phyloP scores from a whole-genome alignment of 768 basidiomycete species.

The Tephrocybe sp. region DNA sequence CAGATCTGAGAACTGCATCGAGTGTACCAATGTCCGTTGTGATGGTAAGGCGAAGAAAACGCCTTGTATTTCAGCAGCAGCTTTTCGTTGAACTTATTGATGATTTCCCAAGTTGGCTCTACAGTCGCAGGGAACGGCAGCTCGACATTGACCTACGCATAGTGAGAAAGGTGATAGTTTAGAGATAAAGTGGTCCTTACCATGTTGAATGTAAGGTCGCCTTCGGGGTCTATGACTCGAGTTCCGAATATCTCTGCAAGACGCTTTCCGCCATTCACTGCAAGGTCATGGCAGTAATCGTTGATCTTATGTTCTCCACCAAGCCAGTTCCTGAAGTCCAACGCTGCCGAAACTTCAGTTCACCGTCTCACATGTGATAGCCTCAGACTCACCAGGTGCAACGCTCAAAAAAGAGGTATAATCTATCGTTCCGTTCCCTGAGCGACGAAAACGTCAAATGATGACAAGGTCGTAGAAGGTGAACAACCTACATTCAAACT shows the following conservation, averaged over 20 bases:
- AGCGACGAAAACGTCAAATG: neutral
- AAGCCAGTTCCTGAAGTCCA: constrained; percentile 76
- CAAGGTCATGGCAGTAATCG: constrained; percentile 71
- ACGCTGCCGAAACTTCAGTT: constrained; percentile 39
- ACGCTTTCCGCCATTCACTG: constrained; percentile 61
- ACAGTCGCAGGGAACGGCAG: constrained; percentile 35
- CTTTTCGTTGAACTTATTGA: constrained; percentile 27
- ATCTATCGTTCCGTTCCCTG: constrained; percentile 63
- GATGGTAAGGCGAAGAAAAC: constrained; percentile 33
- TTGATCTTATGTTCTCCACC: constrained; percentile 83
- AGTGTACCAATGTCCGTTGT: constrained; percentile 45
- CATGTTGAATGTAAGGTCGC: constrained; percentile 74
- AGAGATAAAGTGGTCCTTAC: too few relatives aligned
- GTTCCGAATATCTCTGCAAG: constrained; percentile 71
- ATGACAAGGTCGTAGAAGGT: neutral
- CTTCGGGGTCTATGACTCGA: constrained; percentile 57
- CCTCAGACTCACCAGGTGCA: constrained; percentile 37
- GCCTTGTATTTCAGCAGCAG: constrained; percentile 35
- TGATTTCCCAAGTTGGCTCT: constrained; percentile 20
- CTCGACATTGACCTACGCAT: constrained; percentile 38
- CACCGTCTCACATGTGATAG: neutral
- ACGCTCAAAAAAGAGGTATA: constrained; percentile 50
- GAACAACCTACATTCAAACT: constrained; percentile 36
- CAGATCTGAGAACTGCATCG: constrained; percentile 48
- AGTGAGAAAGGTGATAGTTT: neutral